These are phyloP conservation scores for Dipteronia sinensis DNA, from an alignment of 345 rosid species.

Conservation along the genomic window DNA sequence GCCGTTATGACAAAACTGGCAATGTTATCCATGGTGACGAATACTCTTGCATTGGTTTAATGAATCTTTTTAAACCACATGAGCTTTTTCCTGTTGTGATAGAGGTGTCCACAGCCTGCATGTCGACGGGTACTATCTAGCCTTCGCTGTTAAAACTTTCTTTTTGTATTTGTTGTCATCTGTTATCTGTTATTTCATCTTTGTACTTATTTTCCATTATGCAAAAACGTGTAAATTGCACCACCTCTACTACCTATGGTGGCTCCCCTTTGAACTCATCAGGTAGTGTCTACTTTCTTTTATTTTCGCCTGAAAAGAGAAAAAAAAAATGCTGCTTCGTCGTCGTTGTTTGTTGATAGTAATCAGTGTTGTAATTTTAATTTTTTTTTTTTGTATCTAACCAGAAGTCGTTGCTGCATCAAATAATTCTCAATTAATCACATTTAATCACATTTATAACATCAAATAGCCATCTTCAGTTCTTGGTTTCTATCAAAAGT, in stretches of 20 bases:
- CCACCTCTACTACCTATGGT: too few relatives aligned
- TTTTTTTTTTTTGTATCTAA: too few relatives aligned
- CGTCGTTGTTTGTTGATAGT: too few relatives aligned
- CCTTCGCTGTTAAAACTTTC: neutral
- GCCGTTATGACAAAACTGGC: neutral
- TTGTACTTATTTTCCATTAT: neutral
- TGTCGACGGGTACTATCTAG: neutral
- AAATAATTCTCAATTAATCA: neutral
- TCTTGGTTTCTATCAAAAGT: neutral
- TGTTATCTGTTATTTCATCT: too few relatives aligned
- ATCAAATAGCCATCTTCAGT: neutral
- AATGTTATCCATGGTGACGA: neutral
- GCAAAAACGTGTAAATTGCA: too few relatives aligned
- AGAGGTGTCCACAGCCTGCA: neutral
- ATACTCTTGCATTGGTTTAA: neutral
- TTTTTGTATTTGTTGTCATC: neutral
- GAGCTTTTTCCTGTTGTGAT: too few relatives aligned
- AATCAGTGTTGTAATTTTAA: too few relatives aligned
- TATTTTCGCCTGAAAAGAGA: too few relatives aligned
- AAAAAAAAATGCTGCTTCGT: too few relatives aligned
- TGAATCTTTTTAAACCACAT: neutral
- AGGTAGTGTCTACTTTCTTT: too few relatives aligned
- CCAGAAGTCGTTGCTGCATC: neutral
- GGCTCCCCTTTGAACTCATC: too few relatives aligned
- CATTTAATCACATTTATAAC: neutral